Percentiles rank a stretch among this genome's conserved stretches.
These are phyloP conservation scores for Crithidia fasciculata DNA, from an alignment of 208 protist genomes.

Conservation along the genomic window DNA sequence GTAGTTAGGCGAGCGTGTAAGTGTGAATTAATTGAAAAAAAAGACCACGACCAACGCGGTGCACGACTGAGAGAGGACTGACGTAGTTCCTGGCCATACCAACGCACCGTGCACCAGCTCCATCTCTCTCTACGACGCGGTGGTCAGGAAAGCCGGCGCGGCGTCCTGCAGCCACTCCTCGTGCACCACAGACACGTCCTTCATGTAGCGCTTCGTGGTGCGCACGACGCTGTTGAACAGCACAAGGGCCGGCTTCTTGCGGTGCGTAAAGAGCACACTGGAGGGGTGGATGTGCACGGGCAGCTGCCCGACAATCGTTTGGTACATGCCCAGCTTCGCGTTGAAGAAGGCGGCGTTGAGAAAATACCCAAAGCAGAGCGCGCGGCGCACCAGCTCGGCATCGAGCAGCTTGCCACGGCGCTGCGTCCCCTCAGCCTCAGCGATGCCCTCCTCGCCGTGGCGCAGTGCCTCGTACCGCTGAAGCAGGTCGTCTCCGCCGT, in stretches of 20 bases:
- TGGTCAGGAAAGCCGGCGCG: conserved; percentile 57
- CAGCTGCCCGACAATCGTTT: conserved; percentile 82
- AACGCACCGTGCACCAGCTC: neutral
- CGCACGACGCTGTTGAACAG: conserved; percentile 90
- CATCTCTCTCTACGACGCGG: conserved; percentile 34
- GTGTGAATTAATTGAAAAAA: conserved; percentile 2
- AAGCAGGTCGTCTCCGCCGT: conserved; percentile 34
- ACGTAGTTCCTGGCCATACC: too few relatives aligned
- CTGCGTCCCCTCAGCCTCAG: neutral
- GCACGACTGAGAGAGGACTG: too few relatives aligned
- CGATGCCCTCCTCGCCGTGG: conserved; percentile 19
- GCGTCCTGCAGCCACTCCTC: conserved; percentile 91
- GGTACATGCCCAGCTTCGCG: conserved; percentile 83
- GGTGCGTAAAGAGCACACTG: conserved; percentile 84
- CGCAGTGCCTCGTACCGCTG: conserved; percentile 31
- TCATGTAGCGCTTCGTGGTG: conserved; percentile 92
- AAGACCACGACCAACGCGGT: neutral
- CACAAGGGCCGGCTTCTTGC: conserved; percentile 83
- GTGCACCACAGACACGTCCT: conserved; percentile 87
- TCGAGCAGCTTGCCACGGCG: conserved; percentile 41
- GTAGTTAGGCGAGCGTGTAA: neutral
- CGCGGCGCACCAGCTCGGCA: conserved; percentile 79
- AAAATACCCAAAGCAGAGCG: conserved; percentile 89
- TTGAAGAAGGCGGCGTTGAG: conserved; percentile 91
- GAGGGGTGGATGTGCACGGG: conserved; percentile 88